These are phyloP conservation scores for Cytospora paraplurivora DNA, from an alignment of 2,329 filamentous ascomycete genomes.

Conservation along the genomic window DNA sequence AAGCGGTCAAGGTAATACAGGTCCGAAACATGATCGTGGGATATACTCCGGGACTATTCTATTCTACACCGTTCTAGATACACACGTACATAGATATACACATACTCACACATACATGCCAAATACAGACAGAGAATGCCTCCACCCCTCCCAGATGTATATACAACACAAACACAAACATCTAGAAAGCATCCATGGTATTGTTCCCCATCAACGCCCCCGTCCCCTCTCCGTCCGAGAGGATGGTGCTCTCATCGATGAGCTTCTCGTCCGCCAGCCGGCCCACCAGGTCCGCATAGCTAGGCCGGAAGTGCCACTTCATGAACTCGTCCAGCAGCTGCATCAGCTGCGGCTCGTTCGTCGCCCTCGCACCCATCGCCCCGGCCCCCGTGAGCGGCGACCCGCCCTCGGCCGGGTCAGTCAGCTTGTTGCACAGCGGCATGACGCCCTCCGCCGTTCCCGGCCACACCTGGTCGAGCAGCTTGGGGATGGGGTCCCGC, in stretches of 20 bases:
- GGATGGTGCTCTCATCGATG: constrained; percentile 19
- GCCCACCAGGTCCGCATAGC: constrained; percentile 50
- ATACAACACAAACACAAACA: background rate
- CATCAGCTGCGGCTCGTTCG: constrained; percentile 58
- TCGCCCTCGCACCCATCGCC: constrained; percentile 47
- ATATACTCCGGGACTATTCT: too few relatives aligned
- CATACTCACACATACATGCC: background rate
- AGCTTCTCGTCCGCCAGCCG: constrained; percentile 39
- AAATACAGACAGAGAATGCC: background rate
- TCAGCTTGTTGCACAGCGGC: constrained; percentile 50
- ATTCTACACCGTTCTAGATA: too few relatives aligned
- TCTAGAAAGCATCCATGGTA: constrained; percentile 10
- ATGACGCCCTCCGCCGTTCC: constrained; percentile 60
- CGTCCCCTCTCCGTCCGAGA: background rate
- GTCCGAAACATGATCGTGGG: too few relatives aligned
- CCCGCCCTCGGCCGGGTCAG: constrained; percentile 52
- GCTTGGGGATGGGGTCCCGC: constrained; percentile 42
- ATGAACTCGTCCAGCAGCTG: constrained; percentile 63
- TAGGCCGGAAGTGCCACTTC: constrained; percentile 65
- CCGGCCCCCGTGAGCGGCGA: constrained; percentile 42
- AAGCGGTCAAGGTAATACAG: too few relatives aligned
- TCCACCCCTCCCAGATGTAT: background rate
- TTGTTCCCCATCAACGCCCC: constrained; percentile 5
- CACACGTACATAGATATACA: too few relatives aligned
- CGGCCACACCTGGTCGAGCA: constrained; percentile 57